Percentiles rank a stretch among this genome's conserved stretches.
These are phyloP conservation scores for Dothistroma septosporum DNA, from an alignment of 2,329 filamentous ascomycete genomes.

Conservation along the genomic window DNA sequence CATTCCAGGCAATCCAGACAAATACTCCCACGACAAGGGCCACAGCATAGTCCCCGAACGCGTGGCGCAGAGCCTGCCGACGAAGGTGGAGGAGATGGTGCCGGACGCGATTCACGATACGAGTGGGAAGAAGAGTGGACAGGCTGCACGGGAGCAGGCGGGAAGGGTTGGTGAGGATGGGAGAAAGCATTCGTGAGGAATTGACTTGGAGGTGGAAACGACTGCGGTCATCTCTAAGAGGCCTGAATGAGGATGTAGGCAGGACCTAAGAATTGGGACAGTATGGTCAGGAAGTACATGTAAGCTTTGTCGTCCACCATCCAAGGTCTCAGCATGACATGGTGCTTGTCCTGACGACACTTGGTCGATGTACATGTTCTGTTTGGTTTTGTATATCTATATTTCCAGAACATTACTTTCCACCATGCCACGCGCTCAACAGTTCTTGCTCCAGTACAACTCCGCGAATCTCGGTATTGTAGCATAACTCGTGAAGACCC, in stretches of 20 bases:
- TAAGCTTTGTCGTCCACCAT: too few relatives aligned
- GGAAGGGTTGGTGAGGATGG: neutral
- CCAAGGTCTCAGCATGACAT: too few relatives aligned
- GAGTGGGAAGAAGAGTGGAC: conserved; percentile 10
- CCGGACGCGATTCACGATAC: conserved; percentile 15
- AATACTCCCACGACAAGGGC: conserved; percentile 11
- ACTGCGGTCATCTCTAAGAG: too few relatives aligned
- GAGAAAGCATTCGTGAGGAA: neutral
- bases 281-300: too few relatives aligned
- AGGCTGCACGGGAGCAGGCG: neutral
- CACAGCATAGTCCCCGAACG: conserved; percentile 12
- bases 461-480: conserved; percentile 18
- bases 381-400: too few relatives aligned
- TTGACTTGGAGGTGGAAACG: too few relatives aligned
- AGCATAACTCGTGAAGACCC: conserved; percentile 17
- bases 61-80: conserved; percentile 11
- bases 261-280: too few relatives aligned
- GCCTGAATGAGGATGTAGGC: too few relatives aligned
- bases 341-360: too few relatives aligned
- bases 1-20: conserved; percentile 7
- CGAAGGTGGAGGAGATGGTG: conserved; percentile 12
- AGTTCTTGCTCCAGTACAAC: conserved; percentile 21
- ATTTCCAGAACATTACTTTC: too few relatives aligned
- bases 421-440: conserved; percentile 4
- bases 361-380: too few relatives aligned